Conservation (phyloP, 345 rosid species). For the Luvunga scandens region DNA sequence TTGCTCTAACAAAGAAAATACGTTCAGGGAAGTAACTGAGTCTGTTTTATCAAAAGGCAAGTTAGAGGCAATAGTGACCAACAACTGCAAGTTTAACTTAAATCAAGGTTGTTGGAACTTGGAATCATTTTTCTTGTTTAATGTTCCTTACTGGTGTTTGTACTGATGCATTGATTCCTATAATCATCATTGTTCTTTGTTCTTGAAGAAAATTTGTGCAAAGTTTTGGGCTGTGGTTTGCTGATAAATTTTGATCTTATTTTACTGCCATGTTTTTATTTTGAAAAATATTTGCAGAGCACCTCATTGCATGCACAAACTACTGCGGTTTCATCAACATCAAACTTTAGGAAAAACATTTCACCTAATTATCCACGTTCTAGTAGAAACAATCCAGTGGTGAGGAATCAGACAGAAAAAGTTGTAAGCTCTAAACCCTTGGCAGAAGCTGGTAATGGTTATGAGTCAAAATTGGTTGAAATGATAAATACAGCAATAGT, state of each 20-base stretch:
- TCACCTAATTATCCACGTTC: constrained; percentile 36
- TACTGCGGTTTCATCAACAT: constrained; percentile 52
- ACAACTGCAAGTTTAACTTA: neutral
- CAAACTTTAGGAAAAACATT: constrained; percentile 37
- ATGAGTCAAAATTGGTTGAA: constrained; percentile 78
- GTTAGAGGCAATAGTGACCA: neutral
- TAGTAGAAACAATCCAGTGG: constrained; percentile 29
- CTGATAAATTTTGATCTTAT: neutral
- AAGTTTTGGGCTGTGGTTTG: neutral
- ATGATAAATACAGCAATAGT: constrained; percentile 86
- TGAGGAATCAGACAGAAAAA: constrained; percentile 39
- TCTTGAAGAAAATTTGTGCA: constrained; percentile 4
- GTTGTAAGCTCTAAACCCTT: constrained; percentile 44
- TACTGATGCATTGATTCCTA: neutral
- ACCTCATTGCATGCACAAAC: constrained; percentile 37
- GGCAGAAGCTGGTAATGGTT: constrained; percentile 56
- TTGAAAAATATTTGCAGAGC: constrained; percentile 48
- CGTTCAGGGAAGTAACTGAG: neutral
- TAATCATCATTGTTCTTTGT: neutral
- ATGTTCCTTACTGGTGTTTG: neutral
- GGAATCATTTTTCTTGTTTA: neutral
- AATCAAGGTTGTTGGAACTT: neutral
- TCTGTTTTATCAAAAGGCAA: neutral
- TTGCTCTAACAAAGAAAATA: neutral
- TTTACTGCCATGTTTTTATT: constrained; percentile 10